Evolutionary conservation across 257 asterid species (phyloP).

Genomic region (Ilex asprella): DNA sequence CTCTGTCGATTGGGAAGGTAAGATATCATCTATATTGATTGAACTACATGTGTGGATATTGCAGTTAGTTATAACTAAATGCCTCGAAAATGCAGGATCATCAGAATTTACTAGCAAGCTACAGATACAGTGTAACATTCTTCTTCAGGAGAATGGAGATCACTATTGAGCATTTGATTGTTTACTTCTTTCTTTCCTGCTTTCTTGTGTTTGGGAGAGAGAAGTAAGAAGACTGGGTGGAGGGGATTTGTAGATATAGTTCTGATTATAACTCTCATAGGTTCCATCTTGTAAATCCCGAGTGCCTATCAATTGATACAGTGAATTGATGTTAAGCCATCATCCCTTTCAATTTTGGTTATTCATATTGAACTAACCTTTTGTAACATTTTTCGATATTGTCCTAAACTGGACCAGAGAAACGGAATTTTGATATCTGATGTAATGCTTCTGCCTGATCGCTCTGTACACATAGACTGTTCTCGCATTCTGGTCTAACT

Average conservation of each 20-base stretch:
- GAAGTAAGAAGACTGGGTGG: background rate
- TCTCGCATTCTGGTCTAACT: too few relatives aligned
- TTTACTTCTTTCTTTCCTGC: background rate
- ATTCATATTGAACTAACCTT: too few relatives aligned
- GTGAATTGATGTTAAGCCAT: too few relatives aligned
- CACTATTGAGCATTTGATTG: background rate
- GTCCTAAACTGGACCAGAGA: too few relatives aligned
- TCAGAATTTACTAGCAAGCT: conserved; percentile 18
- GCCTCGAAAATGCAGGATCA: conserved; percentile 24
- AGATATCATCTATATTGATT: background rate
- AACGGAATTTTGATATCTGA: too few relatives aligned
- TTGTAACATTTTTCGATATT: too few relatives aligned
- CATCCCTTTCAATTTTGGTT: too few relatives aligned
- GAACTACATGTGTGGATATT: background rate
- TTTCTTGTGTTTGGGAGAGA: background rate
- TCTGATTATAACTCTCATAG: too few relatives aligned
- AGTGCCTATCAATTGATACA: too few relatives aligned
- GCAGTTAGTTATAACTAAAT: background rate
- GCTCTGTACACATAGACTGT: too few relatives aligned
- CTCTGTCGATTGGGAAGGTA: conserved; percentile 70
- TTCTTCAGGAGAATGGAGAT: background rate
- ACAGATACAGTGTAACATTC: background rate
- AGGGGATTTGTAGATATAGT: conserved; percentile 4
- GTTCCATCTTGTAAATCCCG: too few relatives aligned
- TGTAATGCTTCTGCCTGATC: too few relatives aligned